Percentiles rank a stretch among this genome's conserved stretches.
These are phyloP conservation scores for Melaleuca quinquenervia DNA, from an alignment of 345 rosid genomes.

Conservation along the genomic window DNA sequence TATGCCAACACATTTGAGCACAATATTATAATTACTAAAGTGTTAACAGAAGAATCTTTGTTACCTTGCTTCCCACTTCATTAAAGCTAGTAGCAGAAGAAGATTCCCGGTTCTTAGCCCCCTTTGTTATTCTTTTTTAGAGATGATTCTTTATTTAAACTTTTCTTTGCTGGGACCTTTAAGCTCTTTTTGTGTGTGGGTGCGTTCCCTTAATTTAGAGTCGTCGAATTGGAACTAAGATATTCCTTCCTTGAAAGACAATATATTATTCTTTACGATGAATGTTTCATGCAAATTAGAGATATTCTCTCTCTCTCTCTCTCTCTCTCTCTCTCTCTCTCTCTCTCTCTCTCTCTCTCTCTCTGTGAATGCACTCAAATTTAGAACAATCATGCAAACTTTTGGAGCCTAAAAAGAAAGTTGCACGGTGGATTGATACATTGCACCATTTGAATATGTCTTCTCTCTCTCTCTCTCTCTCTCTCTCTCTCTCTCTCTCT, in stretches of 20 bases:
- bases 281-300: slow-evolving; percentile 29
- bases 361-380: slow-evolving; percentile 27
- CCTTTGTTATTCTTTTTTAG: slow-evolving; percentile 27
- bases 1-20: background rate
- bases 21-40: background rate
- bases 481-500: slow-evolving; percentile 19
- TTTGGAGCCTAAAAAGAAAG: slow-evolving; percentile 48
- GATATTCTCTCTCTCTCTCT: slow-evolving; percentile 18
- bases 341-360: background rate
- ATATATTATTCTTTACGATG: slow-evolving; percentile 36
- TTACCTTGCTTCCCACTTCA: slow-evolving; percentile 76
- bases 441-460: slow-evolving; percentile 17
- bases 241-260: slow-evolving; percentile 57
- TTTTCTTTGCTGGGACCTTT: slow-evolving; percentile 18
- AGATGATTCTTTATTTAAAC: background rate
- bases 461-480: slow-evolving; percentile 5
- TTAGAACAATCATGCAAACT: slow-evolving; percentile 43
- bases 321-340: background rate
- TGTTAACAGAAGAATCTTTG: slow-evolving; percentile 31
- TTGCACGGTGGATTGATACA: slow-evolving; percentile 34
- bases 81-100: slow-evolving; percentile 54
- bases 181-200: slow-evolving; percentile 24
- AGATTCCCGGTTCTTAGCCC: slow-evolving; percentile 36
- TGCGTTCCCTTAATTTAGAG: slow-evolving; percentile 58
- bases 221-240: slow-evolving; percentile 76